A percentile compares a stretch with the other conserved stretches of the same genome.
Evolutionary conservation across 2,329 filamentous ascomycete species (phyloP).

Genomic region (Laburnicola sp.): DNA sequence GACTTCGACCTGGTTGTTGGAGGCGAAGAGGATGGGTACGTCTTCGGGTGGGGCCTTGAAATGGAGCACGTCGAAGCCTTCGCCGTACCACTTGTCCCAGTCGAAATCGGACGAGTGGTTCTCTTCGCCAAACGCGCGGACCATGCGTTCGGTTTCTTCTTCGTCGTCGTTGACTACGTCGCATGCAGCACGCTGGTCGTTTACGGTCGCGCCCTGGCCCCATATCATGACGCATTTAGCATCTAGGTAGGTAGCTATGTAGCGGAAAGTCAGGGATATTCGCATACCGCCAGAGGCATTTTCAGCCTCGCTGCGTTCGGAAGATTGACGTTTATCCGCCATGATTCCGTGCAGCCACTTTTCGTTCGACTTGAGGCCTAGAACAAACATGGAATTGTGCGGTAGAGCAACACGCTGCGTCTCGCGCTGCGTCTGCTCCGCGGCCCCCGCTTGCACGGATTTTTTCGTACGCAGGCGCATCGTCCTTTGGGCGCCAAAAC

Average conservation of each 20-base stretch:
- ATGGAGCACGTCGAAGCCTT: conserved; percentile 82
- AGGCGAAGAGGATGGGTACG: conserved; percentile 45
- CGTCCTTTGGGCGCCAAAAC: conserved; percentile 84
- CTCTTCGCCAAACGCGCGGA: conserved; percentile 80
- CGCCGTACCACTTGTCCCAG: conserved; percentile 76
- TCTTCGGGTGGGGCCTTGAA: conserved; percentile 40
- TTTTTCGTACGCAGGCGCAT: conserved; percentile 90
- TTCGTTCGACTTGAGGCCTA: conserved; percentile 80
- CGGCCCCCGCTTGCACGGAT: conserved; percentile 23
- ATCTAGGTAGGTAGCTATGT: conserved; percentile 83
- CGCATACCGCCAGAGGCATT: conserved; percentile 73
- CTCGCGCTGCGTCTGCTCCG: conserved; percentile 44
- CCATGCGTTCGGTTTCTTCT: conserved; percentile 66
- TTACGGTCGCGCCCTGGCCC: conserved; percentile 84
- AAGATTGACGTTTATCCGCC: conserved; percentile 73
- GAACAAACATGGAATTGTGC: conserved; percentile 84
- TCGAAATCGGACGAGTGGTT: conserved; percentile 72
- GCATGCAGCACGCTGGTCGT: conserved; percentile 63
- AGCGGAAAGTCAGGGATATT: conserved; percentile 89
- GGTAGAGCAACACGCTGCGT: conserved; percentile 73
- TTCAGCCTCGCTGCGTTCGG: conserved; percentile 71
- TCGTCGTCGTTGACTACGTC: conserved; percentile 71
- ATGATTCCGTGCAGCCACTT: conserved; percentile 92
- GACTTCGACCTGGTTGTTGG: conserved; percentile 34
- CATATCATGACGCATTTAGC: conserved; percentile 70